Evolutionary conservation across 164 flowering plant genomes (phyloP).

Genomic region (Magnolia officinalis): DNA sequence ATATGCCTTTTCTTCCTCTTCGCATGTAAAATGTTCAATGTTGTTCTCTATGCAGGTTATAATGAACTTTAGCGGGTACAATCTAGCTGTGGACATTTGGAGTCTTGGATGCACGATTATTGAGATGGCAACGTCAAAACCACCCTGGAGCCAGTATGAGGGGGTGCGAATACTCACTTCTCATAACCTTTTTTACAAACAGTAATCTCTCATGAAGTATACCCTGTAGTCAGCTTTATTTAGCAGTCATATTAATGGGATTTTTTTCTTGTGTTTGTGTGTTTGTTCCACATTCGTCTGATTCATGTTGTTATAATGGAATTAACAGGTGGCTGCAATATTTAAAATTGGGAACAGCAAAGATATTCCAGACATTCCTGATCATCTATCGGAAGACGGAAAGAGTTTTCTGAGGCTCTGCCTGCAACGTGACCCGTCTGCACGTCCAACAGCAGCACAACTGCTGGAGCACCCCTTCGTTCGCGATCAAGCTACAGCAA

Average conservation of each 20-base stretch:
- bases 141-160: conserved; percentile 96
- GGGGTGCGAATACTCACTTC: conserved; percentile 55
- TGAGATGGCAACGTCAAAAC: conserved; percentile 95
- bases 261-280: not conserved
- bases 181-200: not conserved
- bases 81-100: conserved; percentile 92
- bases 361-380: conserved; percentile 81
- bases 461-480: conserved; percentile 74
- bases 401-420: conserved; percentile 68
- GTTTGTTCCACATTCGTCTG: not conserved
- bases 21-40: not conserved
- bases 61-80: conserved; percentile 80
- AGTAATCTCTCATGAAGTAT: not conserved
- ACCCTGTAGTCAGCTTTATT: not conserved
- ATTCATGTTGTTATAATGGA: not conserved
- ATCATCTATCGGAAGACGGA: conserved; percentile 69
- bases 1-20: not conserved
- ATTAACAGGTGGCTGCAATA: conserved; percentile 83
- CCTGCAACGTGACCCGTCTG: conserved; percentile 76
- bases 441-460: conserved; percentile 66
- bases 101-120: conserved; percentile 95
- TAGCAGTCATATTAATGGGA: not conserved
- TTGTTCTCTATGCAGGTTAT: conserved; percentile 54
- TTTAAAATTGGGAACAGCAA: conserved; percentile 97
- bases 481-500: conserved; percentile 50